Conservation (phyloP, 148 eudicot species). For the Vaccinium vitisidaea region DNA sequence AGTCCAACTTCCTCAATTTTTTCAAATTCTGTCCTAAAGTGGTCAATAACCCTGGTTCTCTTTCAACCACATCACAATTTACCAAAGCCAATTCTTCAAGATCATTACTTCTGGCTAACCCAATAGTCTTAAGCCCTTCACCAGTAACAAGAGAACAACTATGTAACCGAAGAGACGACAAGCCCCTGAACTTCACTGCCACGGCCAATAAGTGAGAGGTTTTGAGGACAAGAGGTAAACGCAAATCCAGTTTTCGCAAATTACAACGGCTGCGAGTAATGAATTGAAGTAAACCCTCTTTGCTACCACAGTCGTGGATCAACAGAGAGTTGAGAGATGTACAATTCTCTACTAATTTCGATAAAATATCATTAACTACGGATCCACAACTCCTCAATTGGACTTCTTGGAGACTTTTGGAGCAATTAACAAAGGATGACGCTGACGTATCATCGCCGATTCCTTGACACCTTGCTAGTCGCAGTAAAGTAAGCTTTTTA, state of each 20-base stretch:
- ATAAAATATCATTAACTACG: slow-evolving; percentile 34
- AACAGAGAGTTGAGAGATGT: slow-evolving; percentile 32
- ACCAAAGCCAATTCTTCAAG: slow-evolving; percentile 49
- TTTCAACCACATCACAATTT: slow-evolving; percentile 35
- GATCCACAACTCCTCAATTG: slow-evolving; percentile 32
- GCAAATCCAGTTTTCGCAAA: slow-evolving; percentile 41
- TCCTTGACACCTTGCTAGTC: slow-evolving; percentile 47
- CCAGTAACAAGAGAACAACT: slow-evolving; percentile 52
- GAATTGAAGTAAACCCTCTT: slow-evolving; percentile 46
- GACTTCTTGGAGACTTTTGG: slow-evolving; percentile 35
- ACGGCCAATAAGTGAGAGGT: slow-evolving; percentile 41
- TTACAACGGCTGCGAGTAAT: slow-evolving; percentile 28
- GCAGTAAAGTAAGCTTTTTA: slow-evolving; percentile 29
- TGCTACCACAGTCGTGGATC: slow-evolving; percentile 33
- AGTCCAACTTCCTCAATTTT: slow-evolving; percentile 37
- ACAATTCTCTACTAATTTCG: slow-evolving; percentile 32
- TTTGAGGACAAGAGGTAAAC: slow-evolving; percentile 54
- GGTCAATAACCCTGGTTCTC: slow-evolving; percentile 41
- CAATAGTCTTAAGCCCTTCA: slow-evolving; percentile 40
- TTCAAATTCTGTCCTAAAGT: slow-evolving; percentile 47
- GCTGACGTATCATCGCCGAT: slow-evolving; percentile 42
- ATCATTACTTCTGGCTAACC: slow-evolving; percentile 17
- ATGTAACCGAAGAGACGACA: slow-evolving; percentile 36
- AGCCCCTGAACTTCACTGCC: slow-evolving; percentile 27
- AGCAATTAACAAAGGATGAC: slow-evolving; percentile 26